These are phyloP conservation scores for Eimeria maxima DNA, from an alignment of 169 alveolate genomes.

Conservation along the genomic window DNA sequence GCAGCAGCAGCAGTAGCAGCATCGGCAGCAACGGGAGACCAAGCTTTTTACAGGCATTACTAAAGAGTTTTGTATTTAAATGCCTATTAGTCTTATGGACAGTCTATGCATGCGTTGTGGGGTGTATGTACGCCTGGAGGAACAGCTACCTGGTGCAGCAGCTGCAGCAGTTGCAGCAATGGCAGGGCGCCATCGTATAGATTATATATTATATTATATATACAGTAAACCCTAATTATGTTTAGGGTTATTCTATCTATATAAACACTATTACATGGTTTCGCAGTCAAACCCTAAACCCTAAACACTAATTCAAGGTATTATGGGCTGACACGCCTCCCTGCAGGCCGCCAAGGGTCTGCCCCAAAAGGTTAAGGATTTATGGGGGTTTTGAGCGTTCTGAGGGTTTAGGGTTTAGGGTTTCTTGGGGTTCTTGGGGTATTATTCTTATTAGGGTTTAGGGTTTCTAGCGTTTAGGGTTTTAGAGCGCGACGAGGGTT, in stretches of 20 bases:
- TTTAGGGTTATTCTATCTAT: too few species aligned
- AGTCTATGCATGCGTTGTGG: slow-evolving; percentile 25
- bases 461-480: too few species aligned
- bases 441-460: too few species aligned
- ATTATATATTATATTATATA: too few species aligned
- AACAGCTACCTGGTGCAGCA: background rate
- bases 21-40: background rate
- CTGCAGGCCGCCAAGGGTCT: slow-evolving; percentile 5
- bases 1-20: background rate
- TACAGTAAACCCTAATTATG: too few species aligned
- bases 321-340: background rate
- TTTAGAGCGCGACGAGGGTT: too few species aligned
- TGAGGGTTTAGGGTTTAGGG: too few species aligned
- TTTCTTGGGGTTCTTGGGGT: too few species aligned
- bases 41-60: background rate
- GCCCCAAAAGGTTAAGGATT: background rate
- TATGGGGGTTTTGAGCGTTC: too few species aligned
- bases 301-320: background rate
- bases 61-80: slow-evolving; percentile 4
- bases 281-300: slow-evolving; percentile 39
- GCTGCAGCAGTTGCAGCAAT: slow-evolving; percentile 9
- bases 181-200: background rate
- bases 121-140: slow-evolving; percentile 43
- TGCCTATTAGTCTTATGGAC: slow-evolving; percentile 15
- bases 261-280: too few species aligned